phyloP scores from a whole-genome alignment of 1,284 basidiomycete genomes.

The Cutaneotrichosporon sp. region DNA sequence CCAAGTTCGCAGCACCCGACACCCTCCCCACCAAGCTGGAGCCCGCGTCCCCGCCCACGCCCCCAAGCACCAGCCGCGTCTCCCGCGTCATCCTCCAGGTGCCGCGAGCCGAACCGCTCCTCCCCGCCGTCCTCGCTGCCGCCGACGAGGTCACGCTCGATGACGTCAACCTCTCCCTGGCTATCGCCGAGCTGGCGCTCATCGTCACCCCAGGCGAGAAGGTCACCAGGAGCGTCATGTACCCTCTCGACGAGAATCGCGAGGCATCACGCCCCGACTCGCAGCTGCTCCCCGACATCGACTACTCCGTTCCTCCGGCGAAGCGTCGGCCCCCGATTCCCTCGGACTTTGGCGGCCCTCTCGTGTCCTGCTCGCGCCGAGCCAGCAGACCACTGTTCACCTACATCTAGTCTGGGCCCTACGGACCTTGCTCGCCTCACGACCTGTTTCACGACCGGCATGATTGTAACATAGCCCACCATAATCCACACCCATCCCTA shows the following conservation, averaged over 20 bases:
- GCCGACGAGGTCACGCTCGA: not conserved
- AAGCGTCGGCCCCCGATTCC: too few relatives aligned
- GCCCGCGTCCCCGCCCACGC: not conserved
- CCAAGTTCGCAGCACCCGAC: not conserved
- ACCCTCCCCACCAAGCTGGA: not conserved
- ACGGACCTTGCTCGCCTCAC: not conserved
- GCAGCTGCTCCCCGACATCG: not conserved
- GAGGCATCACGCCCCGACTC: not conserved
- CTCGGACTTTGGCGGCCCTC: not conserved
- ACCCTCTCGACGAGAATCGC: not conserved
- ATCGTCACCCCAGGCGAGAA: not conserved
- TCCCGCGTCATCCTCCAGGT: constrained; percentile 1
- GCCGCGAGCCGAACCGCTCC: not conserved
- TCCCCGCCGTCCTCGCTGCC: not conserved
- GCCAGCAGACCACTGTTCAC: not conserved
- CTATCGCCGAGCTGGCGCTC: not conserved
- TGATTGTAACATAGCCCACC: not conserved
- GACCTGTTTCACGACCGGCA: not conserved
- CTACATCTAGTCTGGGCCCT: not conserved
- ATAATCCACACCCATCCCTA: not conserved
- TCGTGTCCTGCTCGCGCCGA: not conserved
- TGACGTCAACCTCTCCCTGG: not conserved
- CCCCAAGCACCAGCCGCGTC: not conserved
- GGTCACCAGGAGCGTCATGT: not conserved
- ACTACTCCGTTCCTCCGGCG: not conserved